These are phyloP conservation scores for Naganishia vaughanmartiniae DNA, from an alignment of 768 basidiomycete species.

Conservation along the genomic window DNA sequence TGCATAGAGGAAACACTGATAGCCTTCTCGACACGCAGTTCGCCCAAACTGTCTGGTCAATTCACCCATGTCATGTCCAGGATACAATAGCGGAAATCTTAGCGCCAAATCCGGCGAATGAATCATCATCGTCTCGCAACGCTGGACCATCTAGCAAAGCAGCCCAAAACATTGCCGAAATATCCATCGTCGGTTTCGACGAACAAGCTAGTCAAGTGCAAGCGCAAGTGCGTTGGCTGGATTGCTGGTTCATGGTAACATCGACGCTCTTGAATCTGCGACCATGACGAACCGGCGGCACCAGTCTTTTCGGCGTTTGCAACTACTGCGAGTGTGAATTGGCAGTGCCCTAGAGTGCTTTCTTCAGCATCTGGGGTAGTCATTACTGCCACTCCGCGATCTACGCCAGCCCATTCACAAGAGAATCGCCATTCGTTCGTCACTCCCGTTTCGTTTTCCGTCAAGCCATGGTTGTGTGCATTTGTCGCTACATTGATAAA, in stretches of 20 bases:
- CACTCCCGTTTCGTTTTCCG: too few relatives aligned
- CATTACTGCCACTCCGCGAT: too few relatives aligned
- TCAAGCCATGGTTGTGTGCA: background rate
- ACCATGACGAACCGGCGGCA: background rate
- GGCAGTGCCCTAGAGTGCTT: too few relatives aligned
- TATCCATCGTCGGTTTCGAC: background rate
- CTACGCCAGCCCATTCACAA: too few relatives aligned
- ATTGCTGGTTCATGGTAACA: conserved; percentile 22
- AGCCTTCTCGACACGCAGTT: background rate
- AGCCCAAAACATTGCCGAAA: background rate
- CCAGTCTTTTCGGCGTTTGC: too few relatives aligned
- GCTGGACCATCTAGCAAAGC: background rate
- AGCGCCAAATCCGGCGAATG: background rate
- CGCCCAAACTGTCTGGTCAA: conserved; percentile 9
- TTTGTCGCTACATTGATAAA: background rate
- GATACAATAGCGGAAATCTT: conserved; percentile 14
- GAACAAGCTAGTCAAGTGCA: background rate
- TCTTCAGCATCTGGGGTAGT: too few relatives aligned
- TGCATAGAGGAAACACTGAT: background rate
- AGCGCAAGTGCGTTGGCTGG: background rate
- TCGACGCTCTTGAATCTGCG: background rate
- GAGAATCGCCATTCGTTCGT: too few relatives aligned
- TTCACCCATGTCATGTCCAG: conserved; percentile 17
- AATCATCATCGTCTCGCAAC: background rate
- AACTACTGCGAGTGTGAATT: too few relatives aligned